A percentile compares a stretch with the other conserved stretches of the same genome.
These are phyloP conservation scores for Macrolepiota dolichaula DNA, from an alignment of 768 basidiomycete genomes.

Conservation along the genomic window DNA sequence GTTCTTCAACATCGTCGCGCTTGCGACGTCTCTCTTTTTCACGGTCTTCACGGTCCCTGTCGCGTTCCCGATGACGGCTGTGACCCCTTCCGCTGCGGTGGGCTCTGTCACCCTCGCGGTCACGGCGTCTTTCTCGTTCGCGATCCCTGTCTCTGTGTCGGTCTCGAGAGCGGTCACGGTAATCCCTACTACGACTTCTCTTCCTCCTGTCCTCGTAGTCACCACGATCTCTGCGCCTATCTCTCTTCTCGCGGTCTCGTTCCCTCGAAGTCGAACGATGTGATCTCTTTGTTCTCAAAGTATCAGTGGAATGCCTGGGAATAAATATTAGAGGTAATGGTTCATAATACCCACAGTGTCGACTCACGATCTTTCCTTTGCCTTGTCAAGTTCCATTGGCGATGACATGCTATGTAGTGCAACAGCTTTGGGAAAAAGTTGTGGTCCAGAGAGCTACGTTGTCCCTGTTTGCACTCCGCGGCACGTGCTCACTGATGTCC, in stretches of 20 bases:
- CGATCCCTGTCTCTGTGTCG: conserved; percentile 46
- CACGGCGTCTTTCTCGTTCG: conserved; percentile 47
- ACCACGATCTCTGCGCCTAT: conserved; percentile 47
- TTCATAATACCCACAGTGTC: not conserved
- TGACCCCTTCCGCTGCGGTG: conserved; percentile 47
- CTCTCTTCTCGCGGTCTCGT: conserved; percentile 41
- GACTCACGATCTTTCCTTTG: conserved; percentile 60
- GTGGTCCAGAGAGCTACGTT: not conserved
- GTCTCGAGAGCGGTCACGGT: conserved; percentile 56
- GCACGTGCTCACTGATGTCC: not conserved
- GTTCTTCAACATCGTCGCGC: conserved; percentile 32
- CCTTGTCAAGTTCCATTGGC: conserved; percentile 62
- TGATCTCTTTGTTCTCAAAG: conserved; percentile 67
- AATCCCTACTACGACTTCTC: conserved; percentile 62
- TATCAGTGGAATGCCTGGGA: conserved; percentile 75
- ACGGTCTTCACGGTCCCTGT: conserved; percentile 52
- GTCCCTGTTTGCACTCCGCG: conserved; percentile 4
- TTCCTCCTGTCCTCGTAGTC: conserved; percentile 61
- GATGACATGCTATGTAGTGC: conserved; percentile 38
- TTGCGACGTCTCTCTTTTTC: conserved; percentile 46
- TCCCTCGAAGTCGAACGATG: conserved; percentile 72
- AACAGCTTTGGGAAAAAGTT: conserved; percentile 11
- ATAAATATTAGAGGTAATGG: conserved; percentile 26
- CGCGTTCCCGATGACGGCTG: conserved; percentile 47
- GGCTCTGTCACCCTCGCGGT: conserved; percentile 46